phyloP scores from a whole-genome alignment of 2,329 filamentous ascomycete genomes.

The Sordariomycetes sp. region DNA sequence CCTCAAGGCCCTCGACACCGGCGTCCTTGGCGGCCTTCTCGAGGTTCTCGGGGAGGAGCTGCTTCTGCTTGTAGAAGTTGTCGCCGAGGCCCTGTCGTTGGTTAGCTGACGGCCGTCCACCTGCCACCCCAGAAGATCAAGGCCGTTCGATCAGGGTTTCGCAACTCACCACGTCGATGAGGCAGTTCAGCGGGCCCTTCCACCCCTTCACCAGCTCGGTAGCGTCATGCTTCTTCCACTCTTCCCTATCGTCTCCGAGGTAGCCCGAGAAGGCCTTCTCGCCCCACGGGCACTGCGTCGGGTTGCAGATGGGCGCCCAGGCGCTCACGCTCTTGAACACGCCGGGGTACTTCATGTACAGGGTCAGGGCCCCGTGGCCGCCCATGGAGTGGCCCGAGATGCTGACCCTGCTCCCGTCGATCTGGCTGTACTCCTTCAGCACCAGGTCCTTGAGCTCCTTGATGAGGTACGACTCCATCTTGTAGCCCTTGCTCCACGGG shows the following conservation, averaged over 20 bases:
- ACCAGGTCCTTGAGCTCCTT: conserved; percentile 72
- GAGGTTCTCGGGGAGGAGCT: conserved; percentile 91
- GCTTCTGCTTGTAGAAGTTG: conserved; percentile 91
- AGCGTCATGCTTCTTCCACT: conserved; percentile 85
- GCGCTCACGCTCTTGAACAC: conserved; percentile 83
- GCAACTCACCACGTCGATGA: conserved; percentile 73
- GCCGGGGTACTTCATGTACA: conserved; percentile 86
- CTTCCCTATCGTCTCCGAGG: conserved; percentile 63
- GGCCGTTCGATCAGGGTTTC: neutral
- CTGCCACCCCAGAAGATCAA: neutral
- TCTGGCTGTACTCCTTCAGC: conserved; percentile 56
- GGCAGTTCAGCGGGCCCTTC: conserved; percentile 59
- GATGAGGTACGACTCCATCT: conserved; percentile 92
- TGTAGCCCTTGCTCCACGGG: conserved; percentile 71
- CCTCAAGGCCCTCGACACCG: conserved; percentile 59
- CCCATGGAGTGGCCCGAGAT: conserved; percentile 97
- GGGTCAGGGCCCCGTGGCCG: conserved; percentile 84
- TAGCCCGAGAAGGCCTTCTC: conserved; percentile 92
- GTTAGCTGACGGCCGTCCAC: neutral
- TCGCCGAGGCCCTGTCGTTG: conserved; percentile 67
- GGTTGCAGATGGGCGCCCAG: conserved; percentile 86
- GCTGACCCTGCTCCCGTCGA: conserved; percentile 63
- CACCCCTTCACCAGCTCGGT: conserved; percentile 76
- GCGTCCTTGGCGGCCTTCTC: conserved; percentile 66
- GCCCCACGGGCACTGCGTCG: conserved; percentile 79